These are phyloP conservation scores for Camelina sativa DNA, from an alignment of 345 rosid species.

Conservation along the genomic window DNA sequence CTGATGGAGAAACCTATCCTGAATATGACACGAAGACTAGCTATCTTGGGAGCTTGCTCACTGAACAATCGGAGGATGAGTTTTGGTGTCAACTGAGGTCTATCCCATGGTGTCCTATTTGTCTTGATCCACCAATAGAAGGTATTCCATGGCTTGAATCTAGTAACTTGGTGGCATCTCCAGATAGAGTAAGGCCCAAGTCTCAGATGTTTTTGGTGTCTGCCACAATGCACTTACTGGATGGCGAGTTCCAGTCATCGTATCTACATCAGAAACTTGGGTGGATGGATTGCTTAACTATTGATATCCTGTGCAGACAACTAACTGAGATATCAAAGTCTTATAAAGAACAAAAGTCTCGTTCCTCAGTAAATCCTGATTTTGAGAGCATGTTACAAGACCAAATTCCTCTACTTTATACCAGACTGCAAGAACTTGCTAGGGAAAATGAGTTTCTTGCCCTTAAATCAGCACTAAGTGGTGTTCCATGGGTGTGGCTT, in stretches of 20 bases:
- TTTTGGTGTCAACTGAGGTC: conserved; percentile 86
- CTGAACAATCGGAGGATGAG: conserved; percentile 67
- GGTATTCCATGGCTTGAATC: conserved; percentile 90
- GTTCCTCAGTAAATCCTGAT: conserved; percentile 53
- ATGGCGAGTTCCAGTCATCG: conserved; percentile 62
- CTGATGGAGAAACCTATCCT: conserved; percentile 41
- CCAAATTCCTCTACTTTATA: conserved; percentile 69
- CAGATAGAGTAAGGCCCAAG: conserved; percentile 79
- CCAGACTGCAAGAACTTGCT: conserved; percentile 63
- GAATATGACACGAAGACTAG: conserved; percentile 49
- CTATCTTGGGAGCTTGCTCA: conserved; percentile 55
- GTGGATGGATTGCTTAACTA: conserved; percentile 66
- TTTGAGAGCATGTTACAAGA: conserved; percentile 63
- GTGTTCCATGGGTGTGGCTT: conserved; percentile 91
- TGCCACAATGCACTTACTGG: conserved; percentile 72
- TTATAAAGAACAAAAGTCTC: conserved; percentile 57
- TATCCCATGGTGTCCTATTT: conserved; percentile 87
- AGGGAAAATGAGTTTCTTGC: conserved; percentile 63
- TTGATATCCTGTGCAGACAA: conserved; percentile 65
- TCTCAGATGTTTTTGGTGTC: conserved; percentile 87
- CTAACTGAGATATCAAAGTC: conserved; percentile 75
- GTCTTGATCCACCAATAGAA: conserved; percentile 64
- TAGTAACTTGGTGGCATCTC: conserved; percentile 62
- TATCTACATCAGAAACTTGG: conserved; percentile 81
- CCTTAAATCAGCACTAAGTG: conserved; percentile 67